Evolutionary conservation across 225 moss, liverwort and hornwort species (phyloP).

Genomic region (Ulota crispa): DNA sequence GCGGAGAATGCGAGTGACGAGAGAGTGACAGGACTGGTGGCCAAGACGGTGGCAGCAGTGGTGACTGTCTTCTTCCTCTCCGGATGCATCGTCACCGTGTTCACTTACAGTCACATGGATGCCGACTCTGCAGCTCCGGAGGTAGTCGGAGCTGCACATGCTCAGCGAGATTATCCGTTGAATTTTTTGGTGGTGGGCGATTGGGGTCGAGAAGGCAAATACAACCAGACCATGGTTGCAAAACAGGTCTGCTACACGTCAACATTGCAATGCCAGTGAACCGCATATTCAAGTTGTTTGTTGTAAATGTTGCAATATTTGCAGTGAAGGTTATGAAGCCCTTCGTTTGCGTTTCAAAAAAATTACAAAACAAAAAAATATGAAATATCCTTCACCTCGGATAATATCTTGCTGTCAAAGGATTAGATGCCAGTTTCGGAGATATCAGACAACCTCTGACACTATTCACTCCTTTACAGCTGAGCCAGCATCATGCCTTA

Average conservation of each 20-base stretch:
- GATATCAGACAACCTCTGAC: neutral
- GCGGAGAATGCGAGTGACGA: neutral
- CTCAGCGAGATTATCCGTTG: conserved; percentile 21
- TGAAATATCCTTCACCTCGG: neutral
- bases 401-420: neutral
- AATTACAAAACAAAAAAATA: no score
- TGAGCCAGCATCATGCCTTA: neutral
- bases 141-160: neutral
- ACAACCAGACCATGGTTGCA: conserved; percentile 59
- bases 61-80: conserved; percentile 33
- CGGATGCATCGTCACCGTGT: conserved; percentile 28
- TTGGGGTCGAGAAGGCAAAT: conserved; percentile 60
- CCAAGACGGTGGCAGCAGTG: conserved; percentile 20
- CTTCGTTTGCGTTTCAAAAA: no score
- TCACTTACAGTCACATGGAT: neutral
- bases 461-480: neutral
- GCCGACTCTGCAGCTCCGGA: neutral
- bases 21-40: conserved; percentile 7
- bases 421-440: neutral
- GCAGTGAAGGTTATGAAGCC: no score
- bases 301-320: no score
- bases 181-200: conserved; percentile 63
- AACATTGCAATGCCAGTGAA: neutral
- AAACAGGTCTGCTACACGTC: conserved; percentile 29
- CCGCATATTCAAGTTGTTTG: no score